These are phyloP conservation scores for Naumovozyma baii DNA, from an alignment of 805 yeast genomes.

Conservation along the genomic window DNA sequence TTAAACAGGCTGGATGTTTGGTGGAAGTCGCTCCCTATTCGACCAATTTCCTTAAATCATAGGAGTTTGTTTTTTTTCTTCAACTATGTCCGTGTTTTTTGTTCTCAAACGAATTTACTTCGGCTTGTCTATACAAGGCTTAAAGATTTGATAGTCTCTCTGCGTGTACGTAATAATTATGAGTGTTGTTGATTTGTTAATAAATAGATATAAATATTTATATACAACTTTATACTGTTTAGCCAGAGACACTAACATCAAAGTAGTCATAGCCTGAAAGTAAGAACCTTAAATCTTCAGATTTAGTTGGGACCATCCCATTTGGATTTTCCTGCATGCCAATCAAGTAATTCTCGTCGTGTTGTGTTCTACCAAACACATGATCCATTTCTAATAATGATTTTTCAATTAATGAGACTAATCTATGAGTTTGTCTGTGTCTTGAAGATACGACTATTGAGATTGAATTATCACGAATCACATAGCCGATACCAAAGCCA, in stretches of 20 bases:
- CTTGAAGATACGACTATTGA: slow-evolving; percentile 78
- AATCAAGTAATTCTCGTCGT: slow-evolving; percentile 3
- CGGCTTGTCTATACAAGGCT: too few species aligned
- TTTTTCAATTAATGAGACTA: slow-evolving; percentile 56
- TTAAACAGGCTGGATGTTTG: too few species aligned
- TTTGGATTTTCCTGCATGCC: slow-evolving; percentile 3
- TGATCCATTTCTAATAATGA: slow-evolving; percentile 50
- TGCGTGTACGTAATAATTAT: too few species aligned
- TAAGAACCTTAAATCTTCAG: slow-evolving; percentile 33
- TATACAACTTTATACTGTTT: background rate
- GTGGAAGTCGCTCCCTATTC: background rate
- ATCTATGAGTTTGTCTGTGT: slow-evolving; percentile 78
- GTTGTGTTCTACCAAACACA: slow-evolving; percentile 31
- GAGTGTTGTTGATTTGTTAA: too few species aligned
- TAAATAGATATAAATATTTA: background rate
- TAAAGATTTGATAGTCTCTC: too few species aligned
- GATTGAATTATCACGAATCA: slow-evolving; percentile 69
- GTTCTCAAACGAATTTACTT: too few species aligned
- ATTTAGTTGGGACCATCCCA: slow-evolving; percentile 12
- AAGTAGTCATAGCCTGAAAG: slow-evolving; percentile 86
- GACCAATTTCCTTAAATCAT: too few species aligned
- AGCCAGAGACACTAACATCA: slow-evolving; percentile 35
- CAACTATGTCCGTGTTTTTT: background rate
- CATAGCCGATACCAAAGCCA: slow-evolving; percentile 90
- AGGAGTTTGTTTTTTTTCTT: background rate